A percentile compares a stretch with the other conserved stretches of the same genome.
Conservation (phyloP, 768 basidiomycete species). For the Tubosaeta brunneosetosa region DNA sequence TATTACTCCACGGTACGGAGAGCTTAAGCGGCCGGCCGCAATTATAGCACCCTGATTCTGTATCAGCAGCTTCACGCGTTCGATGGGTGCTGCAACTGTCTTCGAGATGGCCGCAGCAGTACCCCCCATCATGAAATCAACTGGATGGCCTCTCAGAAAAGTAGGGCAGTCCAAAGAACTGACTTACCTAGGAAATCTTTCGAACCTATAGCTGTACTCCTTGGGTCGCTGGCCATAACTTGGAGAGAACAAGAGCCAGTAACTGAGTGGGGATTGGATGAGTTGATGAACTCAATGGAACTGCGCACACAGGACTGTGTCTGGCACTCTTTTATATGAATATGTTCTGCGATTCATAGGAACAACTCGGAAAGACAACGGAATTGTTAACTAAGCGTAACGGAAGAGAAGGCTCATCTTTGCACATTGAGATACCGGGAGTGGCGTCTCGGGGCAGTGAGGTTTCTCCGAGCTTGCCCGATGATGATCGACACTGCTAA, state of each 20-base stretch:
- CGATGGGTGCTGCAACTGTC: slow-evolving; percentile 38
- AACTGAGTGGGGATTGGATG: slow-evolving; percentile 19
- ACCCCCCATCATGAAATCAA: slow-evolving; percentile 37
- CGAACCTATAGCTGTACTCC: neutral
- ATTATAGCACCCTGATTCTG: slow-evolving; percentile 39
- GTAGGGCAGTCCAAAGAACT: neutral
- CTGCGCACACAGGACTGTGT: neutral
- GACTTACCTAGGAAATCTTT: slow-evolving; percentile 20
- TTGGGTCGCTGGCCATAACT: neutral
- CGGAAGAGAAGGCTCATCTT: neutral
- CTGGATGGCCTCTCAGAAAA: slow-evolving; percentile 16
- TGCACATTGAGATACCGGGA: neutral
- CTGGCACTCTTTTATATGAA: slow-evolving; percentile 7
- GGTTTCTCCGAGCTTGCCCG: neutral
- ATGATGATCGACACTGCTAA: neutral
- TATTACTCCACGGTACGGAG: slow-evolving; percentile 34
- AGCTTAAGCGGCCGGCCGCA: slow-evolving; percentile 31
- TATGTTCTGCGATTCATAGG: neutral
- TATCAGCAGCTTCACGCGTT: slow-evolving; percentile 37
- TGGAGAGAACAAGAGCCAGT: neutral
- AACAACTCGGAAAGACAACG: slow-evolving; percentile 10
- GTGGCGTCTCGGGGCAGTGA: neutral
- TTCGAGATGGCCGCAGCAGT: slow-evolving; percentile 35
- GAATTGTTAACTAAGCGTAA: too few relatives aligned
- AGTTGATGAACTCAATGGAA: neutral